phyloP scores from a whole-genome alignment of 108 stramenopile genomes.

The Cylindrotheca closterium region DNA sequence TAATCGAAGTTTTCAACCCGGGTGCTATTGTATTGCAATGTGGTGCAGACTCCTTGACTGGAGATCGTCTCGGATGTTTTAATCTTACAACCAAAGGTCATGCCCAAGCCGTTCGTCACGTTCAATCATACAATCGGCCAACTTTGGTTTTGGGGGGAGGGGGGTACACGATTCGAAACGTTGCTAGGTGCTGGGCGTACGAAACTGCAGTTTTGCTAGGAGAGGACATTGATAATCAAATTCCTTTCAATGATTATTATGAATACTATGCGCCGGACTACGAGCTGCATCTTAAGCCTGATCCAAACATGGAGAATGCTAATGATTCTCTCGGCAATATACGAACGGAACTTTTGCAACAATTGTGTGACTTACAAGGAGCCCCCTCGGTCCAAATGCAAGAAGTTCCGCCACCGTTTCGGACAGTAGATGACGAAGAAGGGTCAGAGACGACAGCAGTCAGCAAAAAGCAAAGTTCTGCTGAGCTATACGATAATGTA shows the following conservation, averaged over 20 bases:
- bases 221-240: constrained; percentile 78
- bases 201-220: constrained; percentile 91
- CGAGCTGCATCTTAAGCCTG: constrained; percentile 93
- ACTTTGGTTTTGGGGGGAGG: constrained; percentile 97
- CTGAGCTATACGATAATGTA: constrained; percentile 59
- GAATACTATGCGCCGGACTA: constrained; percentile 99
- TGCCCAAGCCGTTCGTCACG: constrained; percentile 87
- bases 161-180: constrained; percentile 99
- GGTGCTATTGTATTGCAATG: constrained; percentile 98
- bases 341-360: constrained; percentile 78
- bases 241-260: constrained; percentile 99
- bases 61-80: constrained; percentile 99
- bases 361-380: constrained; percentile 78
- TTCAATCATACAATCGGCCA: constrained; percentile 92
- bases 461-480: constrained; percentile 42
- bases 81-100: constrained; percentile 96
- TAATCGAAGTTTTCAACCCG: constrained; percentile 96
- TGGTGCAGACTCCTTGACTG: constrained; percentile 98
- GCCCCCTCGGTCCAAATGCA: constrained; percentile 93
- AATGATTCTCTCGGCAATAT: constrained; percentile 78
- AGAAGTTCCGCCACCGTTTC: constrained; percentile 86
- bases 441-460: constrained; percentile 20
- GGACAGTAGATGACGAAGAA: constrained; percentile 29
- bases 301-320: constrained; percentile 77
- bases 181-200: constrained; percentile 96